Base-by-base conservation (phyloP, 2,329 filamentous ascomycete species). In the Pseudogymnoascus sp. region DNA sequence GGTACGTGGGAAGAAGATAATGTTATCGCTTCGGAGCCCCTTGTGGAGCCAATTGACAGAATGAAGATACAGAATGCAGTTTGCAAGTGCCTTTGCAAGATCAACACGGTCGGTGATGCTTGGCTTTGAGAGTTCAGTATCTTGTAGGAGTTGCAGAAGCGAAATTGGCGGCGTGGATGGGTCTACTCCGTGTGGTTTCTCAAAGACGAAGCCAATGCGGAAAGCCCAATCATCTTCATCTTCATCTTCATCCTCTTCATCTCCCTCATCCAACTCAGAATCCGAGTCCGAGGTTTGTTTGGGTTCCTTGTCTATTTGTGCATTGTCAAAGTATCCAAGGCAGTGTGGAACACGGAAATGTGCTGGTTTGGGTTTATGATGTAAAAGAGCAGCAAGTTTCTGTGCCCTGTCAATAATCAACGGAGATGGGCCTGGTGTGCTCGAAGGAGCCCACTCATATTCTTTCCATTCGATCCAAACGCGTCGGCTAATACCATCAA, bases 21-120 rank as follows among this genome's bases (percentile, higher is more conserved):
- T 75, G 68, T 82, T 84, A 63, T 80, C 74, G 64, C 77, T 79
- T 11, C 81, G 78, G 4, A 85, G 74, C n/a, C 81, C 81, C 67
- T 85, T 85, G 74, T 84, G 82, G 5, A 85, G 75, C 82, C 81
- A 84, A 65, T 82, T 78, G 1, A 83, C 80, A 2, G 80, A 77
- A 68, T 84, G 82, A 0, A 84, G 75, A 63, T 83, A 82, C 57
- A 84, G 72, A 2, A 86, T 70, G 16, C 79, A 83, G 68, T 81
- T 80, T 64, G 80, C 76, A 31, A 85, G 74, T 26, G 79, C 78
- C 57, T 78, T 76, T 51, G 83, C 82, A 16, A 86, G 76, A 29
- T 69, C 73, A 62, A 84, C 75, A 34, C 83, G 77, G 23, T 79
- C 76, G 0, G 81, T 83, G 2, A 86, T 76, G 1, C 79, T 75